phyloP scores from a whole-genome alignment of 2,329 filamentous ascomycete genomes.

The Botryosphaeria agaves region DNA sequence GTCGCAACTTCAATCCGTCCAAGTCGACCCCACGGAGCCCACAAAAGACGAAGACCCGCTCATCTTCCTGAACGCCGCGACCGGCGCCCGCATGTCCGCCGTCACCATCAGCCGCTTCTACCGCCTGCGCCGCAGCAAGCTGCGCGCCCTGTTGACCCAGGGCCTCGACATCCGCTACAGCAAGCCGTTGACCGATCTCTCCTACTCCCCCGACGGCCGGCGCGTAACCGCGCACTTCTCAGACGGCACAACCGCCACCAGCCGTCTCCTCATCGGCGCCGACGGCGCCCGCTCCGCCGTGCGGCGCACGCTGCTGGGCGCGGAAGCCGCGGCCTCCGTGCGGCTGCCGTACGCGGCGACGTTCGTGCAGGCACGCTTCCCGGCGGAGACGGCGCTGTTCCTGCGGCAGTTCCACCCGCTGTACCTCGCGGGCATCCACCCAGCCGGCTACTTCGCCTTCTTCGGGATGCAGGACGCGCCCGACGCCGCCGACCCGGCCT shows the following conservation, averaged over 20 bases:
- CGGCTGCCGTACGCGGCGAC: slow-evolving; percentile 28
- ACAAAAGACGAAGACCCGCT: slow-evolving; percentile 17
- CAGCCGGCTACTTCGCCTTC: slow-evolving; percentile 25
- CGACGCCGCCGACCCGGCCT: slow-evolving; percentile 18
- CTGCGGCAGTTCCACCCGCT: slow-evolving; percentile 28
- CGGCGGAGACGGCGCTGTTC: slow-evolving; percentile 23
- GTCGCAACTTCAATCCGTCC: slow-evolving; percentile 29
- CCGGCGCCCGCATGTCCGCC: slow-evolving; percentile 14
- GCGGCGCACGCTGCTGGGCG: slow-evolving; percentile 9
- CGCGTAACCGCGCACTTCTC: slow-evolving; percentile 8
- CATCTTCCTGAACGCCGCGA: slow-evolving; percentile 16
- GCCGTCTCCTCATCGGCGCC: slow-evolving; percentile 7
- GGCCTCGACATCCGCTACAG: slow-evolving; percentile 7
- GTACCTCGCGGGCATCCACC: slow-evolving; percentile 24
- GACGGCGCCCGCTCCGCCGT: slow-evolving; percentile 10
- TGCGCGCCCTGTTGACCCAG: slow-evolving; percentile 14
- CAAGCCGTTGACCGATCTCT: background rate
- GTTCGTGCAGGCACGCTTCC: slow-evolving; percentile 25
- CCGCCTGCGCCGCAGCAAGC: slow-evolving; percentile 16
- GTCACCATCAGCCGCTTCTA: slow-evolving; percentile 16
- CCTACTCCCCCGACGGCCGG: slow-evolving; percentile 3
- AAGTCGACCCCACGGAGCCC: slow-evolving; percentile 30
- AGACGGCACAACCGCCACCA: slow-evolving; percentile 5
- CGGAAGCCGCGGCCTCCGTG: slow-evolving; percentile 18
- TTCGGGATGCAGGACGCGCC: slow-evolving; percentile 27